Evolutionary conservation across 1,284 basidiomycete species (phyloP), one percentile per base, ranked within the genome.

Genomic region (Malassezia globosa): DNA sequence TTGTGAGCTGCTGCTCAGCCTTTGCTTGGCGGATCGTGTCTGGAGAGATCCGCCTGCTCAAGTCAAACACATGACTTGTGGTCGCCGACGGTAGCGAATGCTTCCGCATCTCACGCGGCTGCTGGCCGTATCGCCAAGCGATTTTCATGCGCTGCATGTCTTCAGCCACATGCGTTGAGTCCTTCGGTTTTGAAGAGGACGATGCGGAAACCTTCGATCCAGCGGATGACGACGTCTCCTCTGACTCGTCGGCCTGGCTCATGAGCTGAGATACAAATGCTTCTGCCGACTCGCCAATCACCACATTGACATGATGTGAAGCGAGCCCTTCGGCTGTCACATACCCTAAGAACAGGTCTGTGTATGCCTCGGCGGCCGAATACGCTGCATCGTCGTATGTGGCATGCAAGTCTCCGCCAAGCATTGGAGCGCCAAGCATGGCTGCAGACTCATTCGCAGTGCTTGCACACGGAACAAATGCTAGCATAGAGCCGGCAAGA

Each of bases 71-170:
- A 16, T 16, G 11, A 43, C 76, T 75, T 64, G 29, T 45, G 22
- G 36, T 27, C 6, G 25, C 11, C 7, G 18, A 23, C 5, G 37
- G 38, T 3, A 56, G 26, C 6, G 35, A 41, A 11, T 13, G 39
- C 16, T 16, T 21, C 18, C 31, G 34, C 10, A 33, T 16, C 31
- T 21, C 21, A 10, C 23, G 41, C 73, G 83, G 85, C 84, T 94
- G 84, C 54, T 81, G 78, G 63, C 87, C 85, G 72, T 97, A 97
- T 64, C 92, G 78, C 86, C 92, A 97, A 31, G 92, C 92, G 52
- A 62, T 45, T 60, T 60, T 66, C 54, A 63, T 61, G 35, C 43
- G 55, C 25, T 45, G 34, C 57, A 42, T 27, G 51, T 46, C 19
- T 48, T 37, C 47, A 51, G 51, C 21, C 41, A 14, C 13, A 1